phyloP scores from a whole-genome alignment of 441 rosid species.

The Pelargonium myrrhifolium region DNA sequence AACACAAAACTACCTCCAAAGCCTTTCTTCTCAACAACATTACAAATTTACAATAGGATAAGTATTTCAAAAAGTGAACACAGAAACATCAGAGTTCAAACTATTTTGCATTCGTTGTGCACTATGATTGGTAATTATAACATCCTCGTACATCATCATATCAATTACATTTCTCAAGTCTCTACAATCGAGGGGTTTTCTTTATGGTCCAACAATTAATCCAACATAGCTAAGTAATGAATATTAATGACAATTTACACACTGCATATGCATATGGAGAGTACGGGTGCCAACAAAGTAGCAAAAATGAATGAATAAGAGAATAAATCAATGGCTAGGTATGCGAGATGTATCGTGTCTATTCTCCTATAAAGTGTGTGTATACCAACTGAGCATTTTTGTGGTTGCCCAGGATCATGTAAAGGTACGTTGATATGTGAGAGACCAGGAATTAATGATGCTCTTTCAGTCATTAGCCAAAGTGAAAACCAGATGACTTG shows the following conservation, averaged over 20 bases:
- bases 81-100: background rate
- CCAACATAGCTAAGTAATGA: background rate
- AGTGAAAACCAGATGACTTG: conserved; percentile 70
- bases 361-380: conserved; percentile 12
- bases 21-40: background rate
- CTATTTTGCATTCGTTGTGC: background rate
- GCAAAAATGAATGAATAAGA: conserved; percentile 38
- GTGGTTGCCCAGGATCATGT: conserved; percentile 9
- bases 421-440: conserved; percentile 4
- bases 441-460: conserved; percentile 9
- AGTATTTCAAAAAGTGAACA: background rate
- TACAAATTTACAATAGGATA: background rate
- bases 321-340: background rate
- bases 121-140: background rate
- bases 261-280: conserved; percentile 18
- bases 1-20: too few species aligned
- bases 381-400: background rate
- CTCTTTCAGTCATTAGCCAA: conserved; percentile 38
- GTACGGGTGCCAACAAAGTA: too few species aligned
- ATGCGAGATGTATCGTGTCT: conserved; percentile 1
- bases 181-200: background rate
- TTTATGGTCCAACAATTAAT: background rate
- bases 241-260: conserved; percentile 24
- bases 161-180: background rate
- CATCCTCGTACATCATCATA: background rate